phyloP scores from a whole-genome alignment of 768 basidiomycete species.

The Termitomyces titanicus region DNA sequence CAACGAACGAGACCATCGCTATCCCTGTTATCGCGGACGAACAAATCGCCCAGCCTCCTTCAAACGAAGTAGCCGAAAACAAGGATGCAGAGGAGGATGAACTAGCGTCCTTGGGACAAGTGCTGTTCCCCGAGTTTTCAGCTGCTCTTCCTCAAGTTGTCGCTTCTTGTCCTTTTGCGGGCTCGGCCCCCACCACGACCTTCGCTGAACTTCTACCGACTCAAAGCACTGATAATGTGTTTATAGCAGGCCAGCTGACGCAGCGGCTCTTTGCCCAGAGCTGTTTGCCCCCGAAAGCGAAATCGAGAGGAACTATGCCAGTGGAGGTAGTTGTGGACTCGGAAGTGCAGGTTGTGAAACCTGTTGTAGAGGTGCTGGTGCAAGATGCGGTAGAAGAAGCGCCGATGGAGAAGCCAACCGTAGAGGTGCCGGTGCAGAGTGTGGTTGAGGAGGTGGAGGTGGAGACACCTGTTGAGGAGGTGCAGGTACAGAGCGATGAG shows the following conservation, averaged over 20 bases:
- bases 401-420: background rate
- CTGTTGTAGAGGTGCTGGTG: background rate
- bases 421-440: background rate
- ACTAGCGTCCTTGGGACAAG: background rate
- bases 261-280: slow-evolving; percentile 14
- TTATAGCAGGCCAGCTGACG: slow-evolving; percentile 10
- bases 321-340: background rate
- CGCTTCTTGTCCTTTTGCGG: background rate
- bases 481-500: background rate
- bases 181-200: background rate
- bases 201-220: background rate
- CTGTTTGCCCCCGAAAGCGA: slow-evolving; percentile 8
- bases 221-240: background rate
- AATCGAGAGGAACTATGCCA: background rate
- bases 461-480: background rate
- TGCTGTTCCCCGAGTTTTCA: background rate
- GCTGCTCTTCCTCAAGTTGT: background rate
- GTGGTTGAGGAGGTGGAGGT: background rate
- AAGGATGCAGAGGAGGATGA: background rate
- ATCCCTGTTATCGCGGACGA: background rate
- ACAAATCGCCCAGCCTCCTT: background rate
- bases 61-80: background rate
- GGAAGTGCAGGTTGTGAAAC: background rate
- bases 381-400: background rate
- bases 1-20: background rate